These are phyloP conservation scores for Silene conica DNA, from an alignment of 148 eudicot genomes.

Conservation along the genomic window DNA sequence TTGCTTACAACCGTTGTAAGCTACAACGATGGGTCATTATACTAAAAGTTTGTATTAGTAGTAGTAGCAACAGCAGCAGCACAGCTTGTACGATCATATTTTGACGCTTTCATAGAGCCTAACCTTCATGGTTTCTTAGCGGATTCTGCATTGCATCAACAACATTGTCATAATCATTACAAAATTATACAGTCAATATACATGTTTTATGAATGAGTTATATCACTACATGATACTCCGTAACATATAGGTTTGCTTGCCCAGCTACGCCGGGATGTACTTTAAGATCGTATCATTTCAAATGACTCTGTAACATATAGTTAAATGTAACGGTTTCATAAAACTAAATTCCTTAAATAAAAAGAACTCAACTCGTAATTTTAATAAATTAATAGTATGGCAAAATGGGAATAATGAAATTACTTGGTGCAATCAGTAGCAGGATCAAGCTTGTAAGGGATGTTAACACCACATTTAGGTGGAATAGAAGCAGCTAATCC, in stretches of 20 bases:
- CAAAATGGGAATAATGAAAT: neutral
- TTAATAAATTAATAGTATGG: neutral
- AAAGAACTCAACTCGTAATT: too few relatives aligned
- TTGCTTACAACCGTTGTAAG: too few relatives aligned
- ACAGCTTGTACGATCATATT: neutral
- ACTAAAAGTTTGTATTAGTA: too few relatives aligned
- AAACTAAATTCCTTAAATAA: too few relatives aligned
- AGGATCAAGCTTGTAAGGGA: constrained; percentile 39
- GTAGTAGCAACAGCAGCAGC: neutral
- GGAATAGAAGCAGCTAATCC: constrained; percentile 30
- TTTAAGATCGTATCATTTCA: too few relatives aligned
- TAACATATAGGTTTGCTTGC: too few relatives aligned
- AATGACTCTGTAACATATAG: too few relatives aligned
- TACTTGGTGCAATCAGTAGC: constrained; percentile 39
- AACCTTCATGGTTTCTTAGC: neutral
- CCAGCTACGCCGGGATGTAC: too few relatives aligned
- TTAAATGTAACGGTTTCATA: too few relatives aligned
- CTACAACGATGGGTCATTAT: too few relatives aligned
- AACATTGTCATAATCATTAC: neutral
- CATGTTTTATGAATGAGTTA: too few relatives aligned
- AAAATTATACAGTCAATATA: neutral
- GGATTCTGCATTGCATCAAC: constrained; percentile 17
- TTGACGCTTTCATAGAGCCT: neutral
- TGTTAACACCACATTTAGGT: constrained; percentile 31
- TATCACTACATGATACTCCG: too few relatives aligned